These are phyloP conservation scores for Lichtheimia hyalospora DNA, from an alignment of 371 early-diverging fungal species.

Conservation along the genomic window DNA sequence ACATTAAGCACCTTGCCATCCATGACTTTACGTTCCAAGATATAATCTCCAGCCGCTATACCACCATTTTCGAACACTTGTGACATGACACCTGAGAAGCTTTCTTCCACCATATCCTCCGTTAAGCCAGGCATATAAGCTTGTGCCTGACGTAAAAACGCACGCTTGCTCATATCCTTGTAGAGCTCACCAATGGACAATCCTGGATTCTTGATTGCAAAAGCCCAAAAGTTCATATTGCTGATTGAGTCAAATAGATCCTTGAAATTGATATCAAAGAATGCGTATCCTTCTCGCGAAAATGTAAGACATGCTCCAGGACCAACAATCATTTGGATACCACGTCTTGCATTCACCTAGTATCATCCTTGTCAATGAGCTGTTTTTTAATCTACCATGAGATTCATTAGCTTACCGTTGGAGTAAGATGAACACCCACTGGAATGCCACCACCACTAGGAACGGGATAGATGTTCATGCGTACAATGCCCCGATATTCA, in stretches of 20 bases:
- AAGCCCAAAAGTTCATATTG: constrained; percentile 42
- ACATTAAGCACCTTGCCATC: constrained; percentile 43
- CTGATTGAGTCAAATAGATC: constrained; percentile 42
- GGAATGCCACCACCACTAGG: constrained; percentile 54
- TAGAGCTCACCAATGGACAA: constrained; percentile 48
- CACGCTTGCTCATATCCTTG: constrained; percentile 49
- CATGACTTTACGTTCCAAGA: constrained; percentile 47
- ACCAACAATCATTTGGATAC: constrained; percentile 51
- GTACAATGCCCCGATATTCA: constrained; percentile 47
- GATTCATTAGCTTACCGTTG: constrained; percentile 17
- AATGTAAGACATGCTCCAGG: constrained; percentile 56
- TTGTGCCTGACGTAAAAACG: constrained; percentile 48
- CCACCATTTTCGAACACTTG: constrained; percentile 50
- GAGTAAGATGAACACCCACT: constrained; percentile 51
- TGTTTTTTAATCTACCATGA: no score
- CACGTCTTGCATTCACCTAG: constrained; percentile 39
- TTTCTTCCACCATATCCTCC: constrained; percentile 52
- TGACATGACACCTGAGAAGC: constrained; percentile 53
- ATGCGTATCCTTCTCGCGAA: constrained; percentile 37
- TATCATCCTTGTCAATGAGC: not conserved
- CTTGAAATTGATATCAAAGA: constrained; percentile 26
- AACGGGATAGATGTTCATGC: constrained; percentile 51
- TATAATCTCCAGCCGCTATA: constrained; percentile 49
- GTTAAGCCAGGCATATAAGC: constrained; percentile 45
- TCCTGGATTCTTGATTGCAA: constrained; percentile 46